phyloP scores from a whole-genome alignment of 1,284 basidiomycete species.

The Microbotryum lychnidis-dioicae region DNA sequence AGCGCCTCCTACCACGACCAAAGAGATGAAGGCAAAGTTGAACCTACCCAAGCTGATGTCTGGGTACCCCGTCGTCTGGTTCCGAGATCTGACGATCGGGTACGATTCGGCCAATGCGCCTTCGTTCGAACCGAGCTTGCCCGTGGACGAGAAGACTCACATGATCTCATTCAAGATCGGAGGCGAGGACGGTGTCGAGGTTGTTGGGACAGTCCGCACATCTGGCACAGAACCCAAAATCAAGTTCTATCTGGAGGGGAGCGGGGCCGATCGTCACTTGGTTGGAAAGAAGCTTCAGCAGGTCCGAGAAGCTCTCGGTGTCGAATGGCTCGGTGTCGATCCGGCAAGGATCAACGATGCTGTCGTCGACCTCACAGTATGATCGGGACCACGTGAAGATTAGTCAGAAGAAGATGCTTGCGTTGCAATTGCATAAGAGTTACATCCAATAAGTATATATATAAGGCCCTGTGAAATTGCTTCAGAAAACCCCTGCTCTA shows the following conservation, averaged over 20 bases:
- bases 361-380: too few species aligned
- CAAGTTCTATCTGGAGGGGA: slow-evolving; percentile 74
- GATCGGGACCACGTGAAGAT: too few species aligned
- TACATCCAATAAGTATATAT: too few species aligned
- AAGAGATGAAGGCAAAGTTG: background rate
- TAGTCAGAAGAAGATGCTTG: too few species aligned
- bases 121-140: slow-evolving; percentile 53
- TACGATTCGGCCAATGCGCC: slow-evolving; percentile 62
- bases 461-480: background rate
- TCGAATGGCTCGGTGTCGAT: slow-evolving; percentile 54
- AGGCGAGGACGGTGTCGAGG: slow-evolving; percentile 47
- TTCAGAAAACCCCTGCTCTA: background rate
- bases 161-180: slow-evolving; percentile 61
- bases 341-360: too few species aligned
- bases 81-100: slow-evolving; percentile 61
- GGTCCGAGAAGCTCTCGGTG: slow-evolving; percentile 53
- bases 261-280: slow-evolving; percentile 46
- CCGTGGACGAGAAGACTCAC: slow-evolving; percentile 61
- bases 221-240: slow-evolving; percentile 86
- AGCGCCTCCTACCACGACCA: background rate
- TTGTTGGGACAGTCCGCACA: slow-evolving; percentile 54
- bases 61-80: slow-evolving; percentile 51
- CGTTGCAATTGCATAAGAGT: too few species aligned
- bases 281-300: slow-evolving; percentile 47
- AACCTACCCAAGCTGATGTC: slow-evolving; percentile 51